A percentile compares a stretch with the other conserved stretches of the same genome.
phyloP scores from a whole-genome alignment of 2,329 filamentous ascomycete genomes.

The Apiospora aurea region DNA sequence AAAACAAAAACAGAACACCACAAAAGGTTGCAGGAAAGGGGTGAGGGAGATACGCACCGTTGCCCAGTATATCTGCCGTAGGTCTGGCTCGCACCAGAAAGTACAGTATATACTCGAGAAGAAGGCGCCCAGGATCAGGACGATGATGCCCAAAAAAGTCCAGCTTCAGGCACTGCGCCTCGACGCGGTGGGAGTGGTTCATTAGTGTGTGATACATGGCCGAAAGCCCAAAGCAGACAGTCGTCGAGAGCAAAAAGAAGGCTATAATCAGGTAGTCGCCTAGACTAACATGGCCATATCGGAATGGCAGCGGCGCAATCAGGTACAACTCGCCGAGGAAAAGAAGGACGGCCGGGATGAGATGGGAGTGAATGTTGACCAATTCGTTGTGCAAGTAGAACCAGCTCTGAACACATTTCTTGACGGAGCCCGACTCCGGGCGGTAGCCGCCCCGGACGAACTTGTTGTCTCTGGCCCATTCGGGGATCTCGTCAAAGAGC shows the following conservation, averaged over 20 bases:
- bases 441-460: constrained; percentile 53
- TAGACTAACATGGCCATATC: constrained; percentile 25
- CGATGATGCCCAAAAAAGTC: constrained; percentile 48
- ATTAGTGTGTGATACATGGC: constrained; percentile 49
- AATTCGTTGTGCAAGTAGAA: constrained; percentile 52
- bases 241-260: constrained; percentile 46
- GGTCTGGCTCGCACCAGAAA: constrained; percentile 47
- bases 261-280: constrained; percentile 49
- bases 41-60: constrained; percentile 40
- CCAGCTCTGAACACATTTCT: constrained; percentile 48
- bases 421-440: constrained; percentile 46
- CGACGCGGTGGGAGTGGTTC: constrained; percentile 46
- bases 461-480: constrained; percentile 51
- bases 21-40: not conserved
- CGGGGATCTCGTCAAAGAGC: constrained; percentile 44
- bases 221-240: constrained; percentile 47
- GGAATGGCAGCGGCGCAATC: constrained; percentile 30
- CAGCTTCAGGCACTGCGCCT: constrained; percentile 46
- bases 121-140: constrained; percentile 48
- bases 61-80: constrained; percentile 44
- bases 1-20: not conserved
- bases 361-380: constrained; percentile 52
- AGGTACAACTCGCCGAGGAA: constrained; percentile 42
- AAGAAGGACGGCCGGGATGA: constrained; percentile 50
- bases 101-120: constrained; percentile 48